phyloP scores from a whole-genome alignment of 2,329 filamentous ascomycete species.

The Aureobasidium sp. region DNA sequence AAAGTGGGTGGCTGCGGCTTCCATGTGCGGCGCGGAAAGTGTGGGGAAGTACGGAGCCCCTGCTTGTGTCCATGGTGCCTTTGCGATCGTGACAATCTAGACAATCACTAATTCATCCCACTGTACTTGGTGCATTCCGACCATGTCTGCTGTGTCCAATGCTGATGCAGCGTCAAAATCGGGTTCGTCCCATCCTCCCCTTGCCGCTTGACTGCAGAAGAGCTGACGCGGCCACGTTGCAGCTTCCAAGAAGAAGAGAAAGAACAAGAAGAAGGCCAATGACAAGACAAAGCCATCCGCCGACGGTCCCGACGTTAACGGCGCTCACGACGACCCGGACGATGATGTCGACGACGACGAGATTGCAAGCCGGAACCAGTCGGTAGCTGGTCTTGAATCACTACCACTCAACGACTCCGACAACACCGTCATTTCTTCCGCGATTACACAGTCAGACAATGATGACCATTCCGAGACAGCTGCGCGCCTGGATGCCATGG shows the following conservation, averaged over 20 bases:
- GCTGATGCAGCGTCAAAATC: constrained; percentile 16
- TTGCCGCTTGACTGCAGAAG: not conserved
- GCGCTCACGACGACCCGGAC: constrained; percentile 28
- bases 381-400: constrained; percentile 8
- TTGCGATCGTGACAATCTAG: not conserved
- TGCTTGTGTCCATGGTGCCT: not conserved
- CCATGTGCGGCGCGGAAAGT: not conserved
- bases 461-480: constrained; percentile 14
- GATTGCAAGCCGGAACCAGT: not conserved
- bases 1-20: not conserved
- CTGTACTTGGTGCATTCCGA: not conserved
- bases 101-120: not conserved
- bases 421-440: not conserved
- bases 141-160: constrained; percentile 17
- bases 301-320: constrained; percentile 27
- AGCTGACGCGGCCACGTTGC: constrained; percentile 19
- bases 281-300: constrained; percentile 36
- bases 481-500: constrained; percentile 64
- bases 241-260: constrained; percentile 48
- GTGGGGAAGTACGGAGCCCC: constrained; percentile 9
- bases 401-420: constrained; percentile 17
- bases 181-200: constrained; percentile 14
- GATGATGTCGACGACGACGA: constrained; percentile 32
- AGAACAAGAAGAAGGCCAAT: constrained; percentile 49
- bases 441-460: not conserved